Conservation (phyloP, 2,329 filamentous ascomycete genomes). For the Alternaria longipes region DNA sequence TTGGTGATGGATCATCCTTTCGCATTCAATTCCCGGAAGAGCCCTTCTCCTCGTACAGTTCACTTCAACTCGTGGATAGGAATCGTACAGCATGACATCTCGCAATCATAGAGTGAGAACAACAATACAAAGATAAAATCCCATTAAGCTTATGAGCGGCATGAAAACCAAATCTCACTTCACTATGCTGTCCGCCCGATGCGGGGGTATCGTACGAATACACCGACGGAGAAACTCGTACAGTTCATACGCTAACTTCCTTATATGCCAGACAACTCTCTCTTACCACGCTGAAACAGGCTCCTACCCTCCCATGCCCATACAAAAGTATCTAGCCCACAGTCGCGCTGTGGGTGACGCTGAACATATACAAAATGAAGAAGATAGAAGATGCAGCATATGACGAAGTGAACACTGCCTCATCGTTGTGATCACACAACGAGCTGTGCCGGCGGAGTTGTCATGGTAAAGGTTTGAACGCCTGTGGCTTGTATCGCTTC, state of each 20-base stretch:
- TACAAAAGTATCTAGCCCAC: not conserved
- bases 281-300: not conserved
- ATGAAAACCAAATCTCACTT: not conserved
- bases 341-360: not conserved
- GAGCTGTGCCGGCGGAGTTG: not conserved
- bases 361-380: not conserved
- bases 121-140: not conserved
- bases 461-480: not conserved
- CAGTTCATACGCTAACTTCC: not conserved
- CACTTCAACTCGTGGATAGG: not conserved
- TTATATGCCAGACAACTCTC: not conserved
- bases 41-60: not conserved
- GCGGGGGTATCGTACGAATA: conserved; percentile 12
- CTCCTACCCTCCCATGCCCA: not conserved
- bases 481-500: not conserved
- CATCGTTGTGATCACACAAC: not conserved
- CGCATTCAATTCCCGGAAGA: not conserved
- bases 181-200: not conserved
- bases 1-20: conserved; percentile 4
- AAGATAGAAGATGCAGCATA: not conserved
- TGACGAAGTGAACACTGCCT: not conserved
- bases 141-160: not conserved
- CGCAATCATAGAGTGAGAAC: not conserved
- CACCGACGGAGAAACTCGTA: not conserved
- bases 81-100: not conserved